Conservation (phyloP, 805 yeast genomes). For the Jamesozyma spencerorum region DNA sequence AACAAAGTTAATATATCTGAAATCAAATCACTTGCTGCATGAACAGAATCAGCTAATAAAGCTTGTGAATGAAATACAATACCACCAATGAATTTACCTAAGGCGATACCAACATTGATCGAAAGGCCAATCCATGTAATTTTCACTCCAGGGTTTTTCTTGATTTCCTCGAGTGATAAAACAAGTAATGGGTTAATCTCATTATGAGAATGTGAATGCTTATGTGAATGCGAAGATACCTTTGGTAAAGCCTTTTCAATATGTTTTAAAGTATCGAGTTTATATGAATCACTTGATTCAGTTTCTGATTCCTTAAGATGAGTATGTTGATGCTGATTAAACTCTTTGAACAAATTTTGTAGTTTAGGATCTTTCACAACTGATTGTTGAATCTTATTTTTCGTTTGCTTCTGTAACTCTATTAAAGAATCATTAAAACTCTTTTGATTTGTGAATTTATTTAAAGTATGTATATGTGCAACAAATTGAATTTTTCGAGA, state of each 20-base stretch:
- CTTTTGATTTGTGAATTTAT: too few species aligned
- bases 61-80: constrained; percentile 90
- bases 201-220: constrained; percentile 31
- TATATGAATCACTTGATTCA: constrained; percentile 31
- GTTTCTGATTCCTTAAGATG: constrained; percentile 37
- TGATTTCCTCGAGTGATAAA: constrained; percentile 36
- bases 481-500: too few species aligned
- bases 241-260: constrained; percentile 18
- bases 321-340: constrained; percentile 30
- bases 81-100: constrained; percentile 83
- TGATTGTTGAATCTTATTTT: too few species aligned
- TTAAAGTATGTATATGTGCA: too few species aligned
- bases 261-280: background rate
- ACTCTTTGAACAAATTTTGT: constrained; percentile 11
- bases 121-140: constrained; percentile 87
- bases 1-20: constrained; percentile 84
- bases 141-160: constrained; percentile 74
- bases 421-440: background rate
- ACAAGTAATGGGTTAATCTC: constrained; percentile 29
- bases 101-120: constrained; percentile 79
- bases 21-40: constrained; percentile 81
- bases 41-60: constrained; percentile 87
- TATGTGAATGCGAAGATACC: constrained; percentile 14
- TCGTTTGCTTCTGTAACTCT: constrained; percentile 1
- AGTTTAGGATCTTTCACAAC: constrained; percentile 15